phyloP scores from a whole-genome alignment of 2,329 filamentous ascomycete species.

The Colletotrichum viniferum region DNA sequence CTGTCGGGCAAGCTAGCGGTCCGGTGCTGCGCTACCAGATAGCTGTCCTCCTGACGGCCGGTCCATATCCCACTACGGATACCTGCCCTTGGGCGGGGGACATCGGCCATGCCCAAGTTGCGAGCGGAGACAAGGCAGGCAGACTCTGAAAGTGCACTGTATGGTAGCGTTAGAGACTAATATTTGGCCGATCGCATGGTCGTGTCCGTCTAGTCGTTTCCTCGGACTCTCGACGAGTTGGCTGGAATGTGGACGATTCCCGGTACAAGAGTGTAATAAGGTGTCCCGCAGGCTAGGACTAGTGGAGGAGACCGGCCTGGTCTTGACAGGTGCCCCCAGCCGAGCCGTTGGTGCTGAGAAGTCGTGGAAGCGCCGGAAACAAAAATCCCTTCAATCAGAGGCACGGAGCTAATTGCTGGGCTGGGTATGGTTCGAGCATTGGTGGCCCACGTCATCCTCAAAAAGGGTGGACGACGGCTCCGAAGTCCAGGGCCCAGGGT shows the following conservation, averaged over 20 bases:
- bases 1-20: background rate
- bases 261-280: background rate
- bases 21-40: background rate
- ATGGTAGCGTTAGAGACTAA: background rate
- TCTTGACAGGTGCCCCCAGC: constrained; percentile 10
- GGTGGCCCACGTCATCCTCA: constrained; percentile 5
- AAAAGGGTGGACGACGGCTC: background rate
- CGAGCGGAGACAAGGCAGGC: background rate
- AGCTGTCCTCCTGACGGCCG: background rate
- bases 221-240: background rate
- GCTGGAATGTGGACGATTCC: background rate
- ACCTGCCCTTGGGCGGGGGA: background rate
- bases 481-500: constrained; percentile 15
- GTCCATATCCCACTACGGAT: background rate
- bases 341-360: constrained; percentile 7
- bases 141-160: background rate
- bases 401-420: background rate
- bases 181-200: background rate
- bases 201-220: background rate
- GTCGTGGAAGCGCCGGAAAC: constrained; percentile 18
- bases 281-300: background rate
- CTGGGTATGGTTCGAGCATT: constrained; percentile 11
- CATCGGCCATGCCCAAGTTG: background rate
- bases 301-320: background rate
- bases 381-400: constrained; percentile 24